A percentile compares a stretch with the other conserved stretches of the same genome.
Evolutionary conservation across 2,329 filamentous ascomycete genomes (phyloP).

Genomic region (Pseudogymnoascus sp.): DNA sequence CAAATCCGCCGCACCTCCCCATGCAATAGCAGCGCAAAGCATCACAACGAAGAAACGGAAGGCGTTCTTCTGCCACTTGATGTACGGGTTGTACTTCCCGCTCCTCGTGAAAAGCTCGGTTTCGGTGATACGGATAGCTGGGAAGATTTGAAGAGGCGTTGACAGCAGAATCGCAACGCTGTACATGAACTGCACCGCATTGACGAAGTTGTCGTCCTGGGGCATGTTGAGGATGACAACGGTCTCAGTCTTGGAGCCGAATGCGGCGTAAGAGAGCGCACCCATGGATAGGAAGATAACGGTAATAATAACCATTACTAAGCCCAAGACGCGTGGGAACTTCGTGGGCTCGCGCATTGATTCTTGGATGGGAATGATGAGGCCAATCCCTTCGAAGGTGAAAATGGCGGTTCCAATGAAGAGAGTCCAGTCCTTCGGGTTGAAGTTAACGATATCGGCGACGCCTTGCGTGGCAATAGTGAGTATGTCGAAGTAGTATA

Average conservation of each 20-base stretch:
- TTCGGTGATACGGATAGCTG: constrained; percentile 91
- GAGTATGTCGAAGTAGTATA: constrained; percentile 90
- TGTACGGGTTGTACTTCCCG: constrained; percentile 94
- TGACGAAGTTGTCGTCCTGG: constrained; percentile 91
- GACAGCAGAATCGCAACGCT: constrained; percentile 95
- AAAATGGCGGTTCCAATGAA: constrained; percentile 97
- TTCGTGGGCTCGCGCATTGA: constrained; percentile 88
- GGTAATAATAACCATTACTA: constrained; percentile 93
- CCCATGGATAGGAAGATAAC: constrained; percentile 86
- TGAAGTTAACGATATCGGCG: constrained; percentile 84
- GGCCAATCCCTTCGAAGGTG: constrained; percentile 93
- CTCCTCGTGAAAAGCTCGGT: constrained; percentile 89
- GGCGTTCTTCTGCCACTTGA: constrained; percentile 99
- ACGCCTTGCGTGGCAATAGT: constrained; percentile 66
- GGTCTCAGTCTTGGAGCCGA: constrained; percentile 89
- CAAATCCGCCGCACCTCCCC: constrained; percentile 83
- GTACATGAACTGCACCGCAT: constrained; percentile 92
- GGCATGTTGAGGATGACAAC: constrained; percentile 94
- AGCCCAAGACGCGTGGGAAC: constrained; percentile 79
- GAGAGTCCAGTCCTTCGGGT: constrained; percentile 84
- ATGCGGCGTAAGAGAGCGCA: constrained; percentile 89
- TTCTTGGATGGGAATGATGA: constrained; percentile 97
- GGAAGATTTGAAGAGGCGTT: constrained; percentile 94
- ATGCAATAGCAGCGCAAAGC: constrained; percentile 78
- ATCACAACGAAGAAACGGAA: constrained; percentile 92